These are phyloP conservation scores for Onygenales sp. DNA, from an alignment of 2,329 filamentous ascomycete genomes.

Conservation along the genomic window DNA sequence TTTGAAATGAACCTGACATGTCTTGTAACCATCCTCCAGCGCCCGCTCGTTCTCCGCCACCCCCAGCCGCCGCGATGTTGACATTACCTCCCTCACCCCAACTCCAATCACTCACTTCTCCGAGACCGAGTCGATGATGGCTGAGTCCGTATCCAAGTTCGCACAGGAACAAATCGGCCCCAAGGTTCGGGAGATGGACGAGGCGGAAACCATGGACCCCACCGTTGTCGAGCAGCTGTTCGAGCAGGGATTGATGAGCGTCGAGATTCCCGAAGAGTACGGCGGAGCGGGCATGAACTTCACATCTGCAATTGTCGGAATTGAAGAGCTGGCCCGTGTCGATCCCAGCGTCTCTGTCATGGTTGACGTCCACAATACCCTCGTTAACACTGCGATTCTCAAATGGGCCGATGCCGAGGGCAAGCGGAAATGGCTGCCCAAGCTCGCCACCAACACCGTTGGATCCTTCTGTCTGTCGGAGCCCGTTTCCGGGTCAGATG, in stretches of 20 bases:
- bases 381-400: constrained; percentile 87
- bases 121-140: constrained; percentile 82
- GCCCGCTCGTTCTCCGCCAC: constrained; percentile 54
- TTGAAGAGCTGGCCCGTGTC: constrained; percentile 89
- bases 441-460: constrained; percentile 79
- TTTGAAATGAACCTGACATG: background rate
- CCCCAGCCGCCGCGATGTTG: constrained; percentile 42
- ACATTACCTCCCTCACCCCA: constrained; percentile 70
- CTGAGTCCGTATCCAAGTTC: constrained; percentile 83
- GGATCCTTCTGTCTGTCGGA: constrained; percentile 88
- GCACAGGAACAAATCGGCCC: constrained; percentile 81
- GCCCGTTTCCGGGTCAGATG: constrained; percentile 86
- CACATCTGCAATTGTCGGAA: constrained; percentile 87
- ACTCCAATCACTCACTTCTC: constrained; percentile 90
- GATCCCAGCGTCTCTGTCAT: constrained; percentile 93
- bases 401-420: constrained; percentile 70
- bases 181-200: constrained; percentile 94
- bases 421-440: constrained; percentile 83
- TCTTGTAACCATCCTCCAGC: constrained; percentile 17
- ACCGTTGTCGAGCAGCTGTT: constrained; percentile 83
- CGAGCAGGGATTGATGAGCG: constrained; percentile 92
- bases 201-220: constrained; percentile 89
- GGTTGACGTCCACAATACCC: constrained; percentile 95
- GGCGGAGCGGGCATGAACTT: constrained; percentile 99
- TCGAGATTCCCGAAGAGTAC: constrained; percentile 96